phyloP scores from a whole-genome alignment of 352 stramenopile species.

The Phytophthora pini region DNA sequence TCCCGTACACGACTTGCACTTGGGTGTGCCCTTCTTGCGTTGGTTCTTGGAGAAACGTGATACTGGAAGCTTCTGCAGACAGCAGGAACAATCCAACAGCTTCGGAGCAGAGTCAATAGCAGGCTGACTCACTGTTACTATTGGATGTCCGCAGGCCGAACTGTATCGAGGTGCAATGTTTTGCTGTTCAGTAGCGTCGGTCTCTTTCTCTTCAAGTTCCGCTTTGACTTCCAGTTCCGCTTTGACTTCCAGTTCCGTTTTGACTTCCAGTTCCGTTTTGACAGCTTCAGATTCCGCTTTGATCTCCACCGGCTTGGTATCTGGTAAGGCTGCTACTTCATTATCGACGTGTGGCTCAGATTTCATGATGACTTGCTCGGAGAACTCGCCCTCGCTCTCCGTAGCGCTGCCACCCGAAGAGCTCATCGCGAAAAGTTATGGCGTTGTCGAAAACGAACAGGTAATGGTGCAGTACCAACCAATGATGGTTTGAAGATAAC shows the following conservation, averaged over 20 bases:
- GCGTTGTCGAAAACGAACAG: too few species aligned
- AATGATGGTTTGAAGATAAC: too few species aligned
- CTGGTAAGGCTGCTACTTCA: constrained; percentile 2
- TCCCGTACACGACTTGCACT: constrained; percentile 33
- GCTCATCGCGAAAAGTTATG: too few species aligned
- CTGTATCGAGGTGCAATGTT: constrained; percentile 8
- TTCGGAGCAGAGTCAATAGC: constrained; percentile 4
- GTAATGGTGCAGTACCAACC: too few species aligned
- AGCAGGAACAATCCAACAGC: constrained; percentile 33
- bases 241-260: constrained; percentile 15
- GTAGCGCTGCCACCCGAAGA: constrained; percentile 28
- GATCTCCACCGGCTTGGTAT: constrained; percentile 3
- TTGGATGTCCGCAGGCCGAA: constrained; percentile 12
- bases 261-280: constrained; percentile 16
- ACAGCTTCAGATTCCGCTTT: constrained; percentile 22
- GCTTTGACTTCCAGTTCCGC: constrained; percentile 13
- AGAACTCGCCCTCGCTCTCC: constrained; percentile 23
- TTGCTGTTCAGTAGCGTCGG: background rate
- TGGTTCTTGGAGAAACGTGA: constrained; percentile 29
- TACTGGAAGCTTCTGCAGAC: constrained; percentile 14
- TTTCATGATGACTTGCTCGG: constrained; percentile 11
- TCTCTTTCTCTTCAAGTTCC: constrained; percentile 8
- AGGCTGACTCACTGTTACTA: constrained; percentile 13
- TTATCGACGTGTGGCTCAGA: constrained; percentile 1
- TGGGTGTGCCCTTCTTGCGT: constrained; percentile 12